A percentile compares a stretch with the other conserved stretches of the same genome.
phyloP scores from a whole-genome alignment of 2,329 filamentous ascomycete genomes.

The Phaeosphaeria sp. region DNA sequence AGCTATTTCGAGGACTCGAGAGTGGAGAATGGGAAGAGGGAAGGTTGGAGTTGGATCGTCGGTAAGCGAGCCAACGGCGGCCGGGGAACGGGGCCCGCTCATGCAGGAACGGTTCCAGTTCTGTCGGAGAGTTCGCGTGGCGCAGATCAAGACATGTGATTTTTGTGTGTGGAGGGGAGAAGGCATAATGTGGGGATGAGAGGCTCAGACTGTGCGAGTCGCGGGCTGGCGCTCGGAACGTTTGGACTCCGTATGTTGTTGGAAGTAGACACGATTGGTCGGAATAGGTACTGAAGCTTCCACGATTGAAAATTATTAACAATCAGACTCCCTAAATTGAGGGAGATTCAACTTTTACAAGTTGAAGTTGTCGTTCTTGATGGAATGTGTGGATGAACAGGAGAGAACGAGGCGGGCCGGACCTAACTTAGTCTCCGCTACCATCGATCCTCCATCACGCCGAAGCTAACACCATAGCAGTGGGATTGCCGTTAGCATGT shows the following conservation, averaged over 20 bases:
- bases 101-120: constrained; percentile 28
- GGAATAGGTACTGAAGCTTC: neutral
- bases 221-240: constrained; percentile 30
- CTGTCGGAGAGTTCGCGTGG: constrained; percentile 20
- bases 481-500: too few species aligned
- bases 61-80: constrained; percentile 14
- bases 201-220: constrained; percentile 28
- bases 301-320: neutral
- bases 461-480: too few species aligned
- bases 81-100: constrained; percentile 8
- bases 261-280: neutral
- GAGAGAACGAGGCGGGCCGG: neutral
- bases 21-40: neutral
- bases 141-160: neutral
- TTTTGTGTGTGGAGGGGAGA: constrained; percentile 4
- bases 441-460: too few species aligned
- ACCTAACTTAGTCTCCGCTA: neutral
- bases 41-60: constrained; percentile 1
- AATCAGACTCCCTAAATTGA: too few species aligned
- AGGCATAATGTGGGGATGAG: constrained; percentile 7
- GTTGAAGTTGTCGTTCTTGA: neutral
- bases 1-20: neutral
- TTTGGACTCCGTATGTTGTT: constrained; percentile 20
- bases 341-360: too few species aligned
- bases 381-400: neutral